Conservation (phyloP, 352 stramenopile species). For the Aphanomyces stellatus region DNA sequence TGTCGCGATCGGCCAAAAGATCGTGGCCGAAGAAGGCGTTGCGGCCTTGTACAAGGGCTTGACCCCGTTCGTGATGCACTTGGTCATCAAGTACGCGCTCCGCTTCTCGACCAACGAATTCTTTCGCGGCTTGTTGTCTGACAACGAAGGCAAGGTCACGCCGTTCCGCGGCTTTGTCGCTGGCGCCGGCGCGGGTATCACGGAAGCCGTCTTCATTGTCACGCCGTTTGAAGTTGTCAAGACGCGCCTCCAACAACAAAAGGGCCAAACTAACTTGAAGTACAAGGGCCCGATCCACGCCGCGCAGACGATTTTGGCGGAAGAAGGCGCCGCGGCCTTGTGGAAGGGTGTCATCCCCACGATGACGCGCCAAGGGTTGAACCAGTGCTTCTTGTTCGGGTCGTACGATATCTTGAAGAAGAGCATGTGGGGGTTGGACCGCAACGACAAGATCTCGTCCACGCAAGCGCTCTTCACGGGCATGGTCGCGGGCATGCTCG, state of each 20-base stretch:
- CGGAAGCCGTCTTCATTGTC: conserved; percentile 81
- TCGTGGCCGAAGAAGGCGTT: conserved; percentile 26
- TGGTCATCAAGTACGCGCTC: conserved; percentile 33
- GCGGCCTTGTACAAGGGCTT: conserved; percentile 29
- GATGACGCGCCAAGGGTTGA: conserved; percentile 83
- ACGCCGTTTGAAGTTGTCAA: conserved; percentile 90
- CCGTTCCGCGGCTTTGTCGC: conserved; percentile 26
- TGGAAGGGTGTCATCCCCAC: conserved; percentile 85
- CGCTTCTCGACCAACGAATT: conserved; percentile 27
- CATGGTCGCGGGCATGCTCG: conserved; percentile 22
- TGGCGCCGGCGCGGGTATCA: conserved; percentile 66
- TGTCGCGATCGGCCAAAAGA: conserved; percentile 23
- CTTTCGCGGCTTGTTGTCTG: conserved; percentile 23
- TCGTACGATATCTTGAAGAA: conserved; percentile 52
- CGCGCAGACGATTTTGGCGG: conserved; percentile 53
- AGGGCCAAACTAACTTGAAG: conserved; percentile 42
- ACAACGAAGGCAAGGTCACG: conserved; percentile 23
- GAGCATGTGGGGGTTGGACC: conserved; percentile 25
- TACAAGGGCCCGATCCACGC: conserved; percentile 54
- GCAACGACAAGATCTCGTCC: conserved; percentile 20
- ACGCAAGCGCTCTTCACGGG: conserved; percentile 13
- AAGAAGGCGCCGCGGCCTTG: conserved; percentile 74
- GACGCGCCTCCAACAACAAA: conserved; percentile 66
- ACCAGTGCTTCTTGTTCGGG: conserved; percentile 89
- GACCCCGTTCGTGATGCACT: conserved; percentile 30